Base-by-base conservation (phyloP, 148 eudicot species). In the Rhododendron griersonianum region DNA sequence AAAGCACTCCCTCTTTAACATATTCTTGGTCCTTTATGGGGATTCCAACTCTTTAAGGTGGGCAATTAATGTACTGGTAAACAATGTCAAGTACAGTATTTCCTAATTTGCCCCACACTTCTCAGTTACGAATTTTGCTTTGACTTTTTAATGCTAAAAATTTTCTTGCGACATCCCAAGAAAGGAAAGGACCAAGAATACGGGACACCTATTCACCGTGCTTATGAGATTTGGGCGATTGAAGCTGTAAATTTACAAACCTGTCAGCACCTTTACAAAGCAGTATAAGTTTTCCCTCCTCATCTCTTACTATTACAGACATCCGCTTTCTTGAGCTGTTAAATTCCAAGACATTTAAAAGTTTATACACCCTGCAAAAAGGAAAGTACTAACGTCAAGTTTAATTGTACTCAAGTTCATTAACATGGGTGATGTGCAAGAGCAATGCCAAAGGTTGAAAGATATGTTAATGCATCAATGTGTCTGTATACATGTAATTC, bases 201-300 rank as follows among this genome's bases (percentile, higher is more conserved):
- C 3, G 16, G 6, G 75, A 74, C 35, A 18, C 8, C 15, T 15
- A 59, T 35, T 16, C 81, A 61, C 18, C 75, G 47, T 23, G 45
- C 7, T 33, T 65, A 78, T 9, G 69, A 44, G 19, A 48, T 78
- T 82, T 5, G 55, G 15, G 67, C 11, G 28, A 78, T 39, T 14
- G 57, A 57, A 80, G 57, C 23, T 50, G 63, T 35, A 51, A 84
- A 39, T 75, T 61, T 86, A 75, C 89, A 84, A 81, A 96, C 99
- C 94, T 96, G 90, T 97, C 99, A 88, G 99, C 99, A 6, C 99
- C 99, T 94, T 96, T 96, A 84, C 91, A 91, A 57, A 96, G 93
- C 63, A 96, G 88, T 33, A 94, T 57, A 67, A 92, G 85, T 88
- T 92, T 91, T 86, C 98, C 98, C 21, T 95, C 93, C 84, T 91